Evolutionary conservation across 345 rosid species (phyloP), one percentile per base, ranked within the genome.

Genomic region (Gossypium arboreum): DNA sequence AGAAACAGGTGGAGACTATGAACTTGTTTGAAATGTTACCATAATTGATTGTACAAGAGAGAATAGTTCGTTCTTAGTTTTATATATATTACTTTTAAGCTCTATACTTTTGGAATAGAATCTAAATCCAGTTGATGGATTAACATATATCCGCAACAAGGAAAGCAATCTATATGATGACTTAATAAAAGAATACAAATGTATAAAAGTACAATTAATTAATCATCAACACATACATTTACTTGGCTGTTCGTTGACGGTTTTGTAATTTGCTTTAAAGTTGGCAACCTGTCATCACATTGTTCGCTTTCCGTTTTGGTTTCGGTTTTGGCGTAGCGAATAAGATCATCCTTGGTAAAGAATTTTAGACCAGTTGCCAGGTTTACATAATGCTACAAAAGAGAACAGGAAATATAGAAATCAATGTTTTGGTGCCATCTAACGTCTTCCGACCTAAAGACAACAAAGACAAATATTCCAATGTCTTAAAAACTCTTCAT

Each of bases 261-360:
- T 76, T 73, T 55, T 51, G 62, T 55, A 44, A 44, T 52, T 34
- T 16, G 41, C 12, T 17, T 56, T 44, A 25, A 41, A 27, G 43
- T 62, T 64, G 70, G 61, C 54, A 56, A 62, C 39, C 66, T 73
- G 39, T 71, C 47, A 29, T 44, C 11, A 29, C 71, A 62, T 81
- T 59, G 78, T 55, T 72, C n/a, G 45, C 77, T 69, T 71, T 68
- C 57, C 73, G 57, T 74, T 68, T 67, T 34, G 41, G 41, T 66
- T 71, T 68, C 57, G 71, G 61, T 72, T 68, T 63, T 50, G 16
- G 57, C 22, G 76, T 82, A 71, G 55, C 41, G 80, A 68, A 88
- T 69, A 63, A 90, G 80, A 25, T 83, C 87, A 76, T 84, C 86
- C 84, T 82, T 90, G 27, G 85, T 82, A 41, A 41, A 83, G 72